A percentile compares a stretch with the other conserved stretches of the same genome.
Conservation (phyloP, 768 basidiomycete genomes). For the Lentinula raphanica region DNA sequence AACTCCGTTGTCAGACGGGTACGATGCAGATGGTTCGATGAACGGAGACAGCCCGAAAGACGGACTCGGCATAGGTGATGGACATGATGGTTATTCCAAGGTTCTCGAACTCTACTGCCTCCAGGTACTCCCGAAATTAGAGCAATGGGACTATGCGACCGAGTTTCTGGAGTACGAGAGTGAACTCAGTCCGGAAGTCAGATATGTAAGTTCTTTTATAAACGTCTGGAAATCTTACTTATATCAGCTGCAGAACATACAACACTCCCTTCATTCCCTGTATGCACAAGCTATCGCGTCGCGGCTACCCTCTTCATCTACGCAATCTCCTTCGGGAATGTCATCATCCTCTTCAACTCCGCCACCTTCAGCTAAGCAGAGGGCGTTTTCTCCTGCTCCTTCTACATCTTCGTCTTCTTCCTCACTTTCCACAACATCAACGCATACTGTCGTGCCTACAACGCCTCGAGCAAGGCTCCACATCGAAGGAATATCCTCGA, state of each 20-base stretch:
- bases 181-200: constrained; percentile 46
- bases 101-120: constrained; percentile 74
- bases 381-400: constrained; percentile 39
- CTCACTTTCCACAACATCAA: constrained; percentile 67
- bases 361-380: constrained; percentile 28
- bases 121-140: constrained; percentile 64
- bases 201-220: constrained; percentile 41
- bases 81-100: constrained; percentile 61
- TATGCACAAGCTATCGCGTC: constrained; percentile 12
- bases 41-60: constrained; percentile 5
- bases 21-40: constrained; percentile 13
- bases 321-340: constrained; percentile 13
- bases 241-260: constrained; percentile 28
- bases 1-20: neutral
- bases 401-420: constrained; percentile 63
- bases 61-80: constrained; percentile 11
- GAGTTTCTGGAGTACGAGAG: constrained; percentile 73
- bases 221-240: constrained; percentile 8
- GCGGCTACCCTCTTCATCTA: constrained; percentile 4
- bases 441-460: constrained; percentile 63
- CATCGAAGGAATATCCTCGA: constrained; percentile 15
- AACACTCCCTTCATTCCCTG: constrained; percentile 35
- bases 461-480: constrained; percentile 29
- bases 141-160: constrained; percentile 75
- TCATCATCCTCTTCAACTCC: constrained; percentile 22